phyloP scores from a whole-genome alignment of 2,329 filamentous ascomycete species.

The Harringtonia aguacate region DNA sequence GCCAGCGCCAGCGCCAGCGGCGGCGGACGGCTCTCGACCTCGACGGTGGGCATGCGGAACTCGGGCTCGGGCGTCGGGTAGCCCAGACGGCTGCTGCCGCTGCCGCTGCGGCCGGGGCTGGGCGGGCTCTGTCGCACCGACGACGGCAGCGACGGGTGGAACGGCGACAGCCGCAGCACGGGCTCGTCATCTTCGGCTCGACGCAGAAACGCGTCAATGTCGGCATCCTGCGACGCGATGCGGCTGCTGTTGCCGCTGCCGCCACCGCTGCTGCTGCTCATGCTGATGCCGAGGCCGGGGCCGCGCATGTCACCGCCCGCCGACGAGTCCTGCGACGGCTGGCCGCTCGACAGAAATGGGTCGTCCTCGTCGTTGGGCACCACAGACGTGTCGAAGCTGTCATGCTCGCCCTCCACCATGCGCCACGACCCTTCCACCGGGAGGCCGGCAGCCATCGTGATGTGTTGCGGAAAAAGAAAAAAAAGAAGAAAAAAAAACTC shows the following conservation, averaged over 20 bases:
- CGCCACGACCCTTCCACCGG: slow-evolving; percentile 48
- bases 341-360: slow-evolving; percentile 26
- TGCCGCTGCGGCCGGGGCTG: slow-evolving; percentile 6
- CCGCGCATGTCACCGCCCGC: slow-evolving; percentile 1
- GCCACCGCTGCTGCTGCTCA: slow-evolving; percentile 28
- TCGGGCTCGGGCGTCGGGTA: slow-evolving; percentile 36
- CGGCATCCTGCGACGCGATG: slow-evolving; percentile 47
- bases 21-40: slow-evolving; percentile 24
- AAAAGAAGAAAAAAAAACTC: too few species aligned
- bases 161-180: slow-evolving; percentile 42
- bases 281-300: slow-evolving; percentile 19
- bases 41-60: slow-evolving; percentile 41
- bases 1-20: too few species aligned
- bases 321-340: slow-evolving; percentile 25
- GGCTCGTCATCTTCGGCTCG: slow-evolving; percentile 46
- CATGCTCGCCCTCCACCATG: slow-evolving; percentile 49
- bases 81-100: slow-evolving; percentile 7
- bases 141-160: slow-evolving; percentile 39
- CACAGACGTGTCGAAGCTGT: slow-evolving; percentile 48
- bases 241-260: too few species aligned
- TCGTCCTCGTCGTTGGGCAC: slow-evolving; percentile 31
- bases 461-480: too few species aligned
- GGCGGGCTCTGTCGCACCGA: slow-evolving; percentile 20
- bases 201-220: slow-evolving; percentile 41
- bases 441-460: slow-evolving; percentile 14